Evolutionary conservation across 2,329 filamentous ascomycete species (phyloP).

Genomic region (Emergomyces pasteurianus): DNA sequence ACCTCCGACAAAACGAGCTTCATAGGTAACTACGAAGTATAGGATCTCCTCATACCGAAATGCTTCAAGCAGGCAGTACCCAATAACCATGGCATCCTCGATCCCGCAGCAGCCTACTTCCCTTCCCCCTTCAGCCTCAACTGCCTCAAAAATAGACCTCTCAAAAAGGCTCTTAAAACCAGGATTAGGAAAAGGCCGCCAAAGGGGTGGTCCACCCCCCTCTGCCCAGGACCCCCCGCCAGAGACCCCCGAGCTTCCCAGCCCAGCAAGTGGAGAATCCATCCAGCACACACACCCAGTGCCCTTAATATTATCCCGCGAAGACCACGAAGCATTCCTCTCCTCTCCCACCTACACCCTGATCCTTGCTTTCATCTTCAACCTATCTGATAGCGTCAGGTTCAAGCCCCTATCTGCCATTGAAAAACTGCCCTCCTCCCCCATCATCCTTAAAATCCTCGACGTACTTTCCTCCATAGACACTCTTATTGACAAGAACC

Average conservation of each 20-base stretch:
- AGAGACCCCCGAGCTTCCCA: slow-evolving; percentile 59
- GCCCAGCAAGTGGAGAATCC: slow-evolving; percentile 50
- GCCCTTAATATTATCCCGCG: slow-evolving; percentile 66
- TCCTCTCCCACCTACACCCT: slow-evolving; percentile 63
- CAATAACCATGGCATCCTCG: slow-evolving; percentile 10
- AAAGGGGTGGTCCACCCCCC: slow-evolving; percentile 13
- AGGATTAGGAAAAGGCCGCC: slow-evolving; percentile 23
- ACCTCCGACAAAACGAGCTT: too few relatives aligned
- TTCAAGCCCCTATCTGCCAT: slow-evolving; percentile 54
- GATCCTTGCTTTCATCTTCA: slow-evolving; percentile 74
- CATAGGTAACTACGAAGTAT: too few relatives aligned
- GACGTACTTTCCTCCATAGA: slow-evolving; percentile 59
- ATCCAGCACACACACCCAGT: slow-evolving; percentile 55
- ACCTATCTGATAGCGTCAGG: slow-evolving; percentile 67
- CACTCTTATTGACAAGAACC: slow-evolving; percentile 53
- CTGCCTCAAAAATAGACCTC: slow-evolving; percentile 21
- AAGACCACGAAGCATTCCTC: slow-evolving; percentile 73
- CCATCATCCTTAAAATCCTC: slow-evolving; percentile 52
- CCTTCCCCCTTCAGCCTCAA: neutral
- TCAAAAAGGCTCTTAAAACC: slow-evolving; percentile 29
- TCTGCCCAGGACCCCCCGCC: slow-evolving; percentile 51
- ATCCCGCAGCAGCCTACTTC: slow-evolving; percentile 8
- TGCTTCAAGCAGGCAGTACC: neutral
- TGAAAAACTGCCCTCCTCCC: slow-evolving; percentile 41
- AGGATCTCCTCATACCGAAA: neutral